Percentiles rank a stretch among this genome's conserved stretches.
Evolutionary conservation across 2,329 filamentous ascomycete species (phyloP).

Genomic region (Leptographium wingfieldii): DNA sequence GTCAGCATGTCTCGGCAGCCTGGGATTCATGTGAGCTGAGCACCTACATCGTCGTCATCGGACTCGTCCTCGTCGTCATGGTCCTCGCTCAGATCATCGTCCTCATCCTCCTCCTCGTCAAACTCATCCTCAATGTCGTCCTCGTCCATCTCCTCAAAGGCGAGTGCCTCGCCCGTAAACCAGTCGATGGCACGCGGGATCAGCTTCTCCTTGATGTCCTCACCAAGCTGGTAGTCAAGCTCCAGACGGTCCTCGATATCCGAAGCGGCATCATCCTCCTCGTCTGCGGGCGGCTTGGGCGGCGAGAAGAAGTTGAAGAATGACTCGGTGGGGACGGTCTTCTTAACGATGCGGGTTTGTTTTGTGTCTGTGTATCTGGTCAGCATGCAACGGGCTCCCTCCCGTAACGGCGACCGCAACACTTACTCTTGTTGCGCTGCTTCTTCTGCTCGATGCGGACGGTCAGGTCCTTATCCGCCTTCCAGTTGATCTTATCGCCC

Average conservation of each 20-base stretch:
- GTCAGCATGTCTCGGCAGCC: not conserved
- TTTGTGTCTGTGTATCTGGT: constrained; percentile 62
- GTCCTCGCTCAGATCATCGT: constrained; percentile 75
- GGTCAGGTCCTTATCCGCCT: constrained; percentile 82
- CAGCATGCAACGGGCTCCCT: not conserved
- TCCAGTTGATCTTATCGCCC: constrained; percentile 97
- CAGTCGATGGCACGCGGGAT: constrained; percentile 97
- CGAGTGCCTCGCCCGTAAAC: constrained; percentile 97
- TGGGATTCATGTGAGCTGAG: constrained; percentile 12
- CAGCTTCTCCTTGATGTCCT: constrained; percentile 99
- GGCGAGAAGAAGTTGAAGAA: constrained; percentile 99
- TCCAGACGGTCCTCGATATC: constrained; percentile 97
- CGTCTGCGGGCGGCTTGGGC: constrained; percentile 69
- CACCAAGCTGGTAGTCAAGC: constrained; percentile 95
- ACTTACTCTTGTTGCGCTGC: constrained; percentile 96
- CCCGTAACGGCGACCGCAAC: too few relatives aligned
- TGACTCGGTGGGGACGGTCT: constrained; percentile 95
- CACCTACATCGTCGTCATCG: constrained; percentile 56
- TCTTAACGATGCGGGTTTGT: constrained; percentile 97
- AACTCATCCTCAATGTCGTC: constrained; percentile 74
- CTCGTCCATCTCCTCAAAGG: constrained; percentile 82
- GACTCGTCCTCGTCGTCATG: constrained; percentile 73
- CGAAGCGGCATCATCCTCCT: constrained; percentile 61
- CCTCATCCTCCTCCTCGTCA: constrained; percentile 86
- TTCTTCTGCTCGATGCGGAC: constrained; percentile 97